Conservation (phyloP, 1,139 yeast genomes). For the Blastobotrys indianensis region DNA sequence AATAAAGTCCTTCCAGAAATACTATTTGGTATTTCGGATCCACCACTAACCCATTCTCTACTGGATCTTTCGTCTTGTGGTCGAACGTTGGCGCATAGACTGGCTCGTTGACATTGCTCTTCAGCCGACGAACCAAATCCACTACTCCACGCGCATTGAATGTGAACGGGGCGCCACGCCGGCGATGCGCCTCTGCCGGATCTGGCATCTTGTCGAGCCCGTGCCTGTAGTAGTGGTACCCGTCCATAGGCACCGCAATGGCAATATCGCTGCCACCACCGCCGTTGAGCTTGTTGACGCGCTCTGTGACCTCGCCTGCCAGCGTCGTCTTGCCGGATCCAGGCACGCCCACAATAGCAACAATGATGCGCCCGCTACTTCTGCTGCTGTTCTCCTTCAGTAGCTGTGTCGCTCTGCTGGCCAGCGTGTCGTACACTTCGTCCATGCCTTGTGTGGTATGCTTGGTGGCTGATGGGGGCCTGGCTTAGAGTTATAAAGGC, state of each 20-base stretch:
- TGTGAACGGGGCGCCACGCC: constrained; percentile 84
- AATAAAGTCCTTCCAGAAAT: constrained; percentile 50
- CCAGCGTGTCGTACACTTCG: constrained; percentile 6
- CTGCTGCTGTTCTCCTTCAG: constrained; percentile 15
- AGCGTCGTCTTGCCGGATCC: constrained; percentile 81
- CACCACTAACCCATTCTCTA: constrained; percentile 45
- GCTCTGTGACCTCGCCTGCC: constrained; percentile 42
- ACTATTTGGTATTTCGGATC: constrained; percentile 41
- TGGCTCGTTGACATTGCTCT: constrained; percentile 45
- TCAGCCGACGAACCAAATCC: constrained; percentile 29
- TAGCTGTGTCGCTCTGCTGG: constrained; percentile 5
- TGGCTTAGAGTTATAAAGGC: too few relatives aligned
- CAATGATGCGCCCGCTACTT: constrained; percentile 45
- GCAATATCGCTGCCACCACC: constrained; percentile 32
- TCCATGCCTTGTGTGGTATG: constrained; percentile 4
- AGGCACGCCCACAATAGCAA: constrained; percentile 68
- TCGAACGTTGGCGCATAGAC: constrained; percentile 68
- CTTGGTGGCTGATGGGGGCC: too few relatives aligned
- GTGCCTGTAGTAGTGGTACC: constrained; percentile 65
- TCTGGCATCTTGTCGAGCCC: constrained; percentile 49
- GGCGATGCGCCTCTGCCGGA: constrained; percentile 49
- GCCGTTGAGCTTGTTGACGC: constrained; percentile 31
- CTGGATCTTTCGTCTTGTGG: constrained; percentile 59
- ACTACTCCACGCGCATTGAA: constrained; percentile 58
- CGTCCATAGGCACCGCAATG: constrained; percentile 69